phyloP scores from a whole-genome alignment of 2,329 filamentous ascomycete species.

The Xylariaceae sp. region DNA sequence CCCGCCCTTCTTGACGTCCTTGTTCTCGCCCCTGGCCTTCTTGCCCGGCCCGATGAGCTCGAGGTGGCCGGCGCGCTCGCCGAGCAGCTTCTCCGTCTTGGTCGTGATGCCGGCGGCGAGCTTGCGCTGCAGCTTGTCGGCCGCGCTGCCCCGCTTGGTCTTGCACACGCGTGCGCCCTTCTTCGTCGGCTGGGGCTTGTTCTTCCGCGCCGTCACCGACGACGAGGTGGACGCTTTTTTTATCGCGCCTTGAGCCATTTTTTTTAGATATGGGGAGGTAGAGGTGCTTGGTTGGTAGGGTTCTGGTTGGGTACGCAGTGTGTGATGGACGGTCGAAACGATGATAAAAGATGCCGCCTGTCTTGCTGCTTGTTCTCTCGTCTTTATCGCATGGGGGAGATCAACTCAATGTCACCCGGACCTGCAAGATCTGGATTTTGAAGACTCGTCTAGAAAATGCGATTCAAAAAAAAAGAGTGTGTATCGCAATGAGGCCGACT shows the following conservation, averaged over 20 bases:
- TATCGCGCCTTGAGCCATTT: constrained; percentile 51
- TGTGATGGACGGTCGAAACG: too few relatives aligned
- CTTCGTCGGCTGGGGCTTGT: constrained; percentile 43
- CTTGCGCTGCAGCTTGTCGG: constrained; percentile 51
- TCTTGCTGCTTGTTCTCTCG: too few relatives aligned
- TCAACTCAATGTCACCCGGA: too few relatives aligned
- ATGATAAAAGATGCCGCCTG: too few relatives aligned
- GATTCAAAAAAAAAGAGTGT: too few relatives aligned
- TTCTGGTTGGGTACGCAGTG: too few relatives aligned
- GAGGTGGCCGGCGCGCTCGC: constrained; percentile 54
- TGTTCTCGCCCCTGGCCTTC: constrained; percentile 32
- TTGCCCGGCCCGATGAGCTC: constrained; percentile 50
- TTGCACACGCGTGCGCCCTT: constrained; percentile 21
- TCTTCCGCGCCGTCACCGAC: constrained; percentile 37
- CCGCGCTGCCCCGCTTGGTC: constrained; percentile 30
- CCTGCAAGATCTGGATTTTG: too few relatives aligned
- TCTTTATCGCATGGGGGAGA: too few relatives aligned
- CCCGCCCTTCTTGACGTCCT: constrained; percentile 37
- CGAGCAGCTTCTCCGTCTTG: constrained; percentile 53
- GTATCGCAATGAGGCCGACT: too few relatives aligned
- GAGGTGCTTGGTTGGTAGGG: not conserved
- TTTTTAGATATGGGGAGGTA: not conserved
- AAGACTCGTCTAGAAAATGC: too few relatives aligned
- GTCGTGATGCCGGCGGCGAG: constrained; percentile 49
- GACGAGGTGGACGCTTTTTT: constrained; percentile 41